Evolutionary conservation across 805 yeast species (phyloP), one percentile per base, ranked within the genome.

Genomic region (Lachancea meyersii): DNA sequence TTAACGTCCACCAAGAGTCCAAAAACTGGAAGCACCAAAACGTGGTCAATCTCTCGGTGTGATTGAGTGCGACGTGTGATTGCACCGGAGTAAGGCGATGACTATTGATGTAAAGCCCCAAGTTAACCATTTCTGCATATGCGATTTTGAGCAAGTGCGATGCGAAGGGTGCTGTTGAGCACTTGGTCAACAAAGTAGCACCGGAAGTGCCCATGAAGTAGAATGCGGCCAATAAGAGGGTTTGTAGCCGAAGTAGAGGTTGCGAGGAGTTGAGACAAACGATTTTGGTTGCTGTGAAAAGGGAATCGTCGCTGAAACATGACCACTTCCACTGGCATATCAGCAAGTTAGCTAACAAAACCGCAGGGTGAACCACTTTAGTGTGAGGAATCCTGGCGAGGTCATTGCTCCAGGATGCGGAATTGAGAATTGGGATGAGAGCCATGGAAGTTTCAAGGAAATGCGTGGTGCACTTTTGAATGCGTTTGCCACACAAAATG

Each of bases 21-120:
- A 61, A 49, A 41, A 58, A 58, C 41, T 59, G 60, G 28, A 52
- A 59, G 30, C 55, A 54, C 54, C 61, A 57, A 38, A 58, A 57
- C 2, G 57, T 40, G 9, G 55, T 51, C 8, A 52, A 40, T 32
- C 53, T 41, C 35, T 46, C 45, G 4, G 35, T 34, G 26, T 27
- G 30, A 32, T 38, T 22, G 35, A 33, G 31, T 31, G 34, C 3
- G 35, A 39, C 11, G 33, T 40, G 21, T 22, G 23, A 14, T 30
- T 26, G 30, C 11, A 46, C 11, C 11, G 54, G 44, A n/a, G 46
- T 46, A 19, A 52, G 41, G 3, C 51, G 49, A 24, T 51, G 54
- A 20, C 53, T 50, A 32, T 58, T 54, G 19, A 55, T 44, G 40
- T 46, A 57, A 17, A 56, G 41, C 2, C 59, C 63, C 38, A 49